Evolutionary conservation across 148 eudicot species (phyloP).

Genomic region (Nepenthes gracilis): DNA sequence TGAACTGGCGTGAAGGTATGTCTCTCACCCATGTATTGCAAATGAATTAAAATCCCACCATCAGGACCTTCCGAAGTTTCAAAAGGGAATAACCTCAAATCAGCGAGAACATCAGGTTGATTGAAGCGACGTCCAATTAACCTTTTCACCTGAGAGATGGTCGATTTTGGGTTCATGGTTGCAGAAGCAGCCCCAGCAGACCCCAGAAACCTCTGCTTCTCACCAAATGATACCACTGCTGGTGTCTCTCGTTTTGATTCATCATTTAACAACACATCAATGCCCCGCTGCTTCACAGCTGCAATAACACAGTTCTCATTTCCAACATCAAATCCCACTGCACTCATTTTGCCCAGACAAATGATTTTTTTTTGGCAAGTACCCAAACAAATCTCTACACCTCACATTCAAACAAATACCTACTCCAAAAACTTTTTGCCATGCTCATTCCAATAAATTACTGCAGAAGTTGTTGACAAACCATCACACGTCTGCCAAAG

Average conservation of each 20-base stretch:
- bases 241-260: conserved; percentile 85
- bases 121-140: conserved; percentile 53
- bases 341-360: conserved; percentile 44
- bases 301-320: conserved; percentile 90
- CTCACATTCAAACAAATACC: conserved; percentile 1
- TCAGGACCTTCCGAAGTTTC: conserved; percentile 62
- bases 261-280: conserved; percentile 78
- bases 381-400: background rate
- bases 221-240: conserved; percentile 81
- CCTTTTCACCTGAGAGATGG: conserved; percentile 84
- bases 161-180: conserved; percentile 72
- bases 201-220: conserved; percentile 77
- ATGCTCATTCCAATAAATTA: no score
- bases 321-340: conserved; percentile 78
- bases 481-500: no score
- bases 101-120: conserved; percentile 51
- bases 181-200: conserved; percentile 86
- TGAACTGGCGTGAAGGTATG: conserved; percentile 66
- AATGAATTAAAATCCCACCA: conserved; percentile 63
- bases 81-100: conserved; percentile 58
- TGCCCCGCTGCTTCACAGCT: conserved; percentile 62
- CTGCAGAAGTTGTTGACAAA: no score
- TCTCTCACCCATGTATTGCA: conserved; percentile 45
- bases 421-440: background rate
- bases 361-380: background rate